Conservation (phyloP, 352 stramenopile species). For the Halophytophthora batemanensis region DNA sequence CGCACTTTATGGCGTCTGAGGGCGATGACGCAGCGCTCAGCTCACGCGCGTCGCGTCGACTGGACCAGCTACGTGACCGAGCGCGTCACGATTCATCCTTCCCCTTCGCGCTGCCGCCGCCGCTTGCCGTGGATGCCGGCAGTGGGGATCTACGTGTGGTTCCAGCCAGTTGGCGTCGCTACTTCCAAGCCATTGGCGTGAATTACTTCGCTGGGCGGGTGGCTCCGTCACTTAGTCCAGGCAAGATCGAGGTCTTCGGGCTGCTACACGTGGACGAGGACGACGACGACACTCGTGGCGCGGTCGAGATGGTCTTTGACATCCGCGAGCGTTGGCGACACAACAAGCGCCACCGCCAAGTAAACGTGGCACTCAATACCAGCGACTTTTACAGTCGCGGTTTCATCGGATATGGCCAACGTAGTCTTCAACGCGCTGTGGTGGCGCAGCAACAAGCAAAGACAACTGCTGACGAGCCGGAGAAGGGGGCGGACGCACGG, state of each 20-base stretch:
- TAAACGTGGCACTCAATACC: constrained; percentile 54
- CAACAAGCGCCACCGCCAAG: constrained; percentile 53
- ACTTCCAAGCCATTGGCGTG: constrained; percentile 53
- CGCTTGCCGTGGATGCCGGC: constrained; percentile 8
- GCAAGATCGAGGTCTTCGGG: constrained; percentile 51
- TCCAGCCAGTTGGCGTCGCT: constrained; percentile 32
- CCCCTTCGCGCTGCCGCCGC: constrained; percentile 40
- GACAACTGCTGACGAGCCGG: background rate
- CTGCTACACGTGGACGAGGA: constrained; percentile 46
- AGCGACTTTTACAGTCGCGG: constrained; percentile 65
- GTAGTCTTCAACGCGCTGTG: constrained; percentile 22
- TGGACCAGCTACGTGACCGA: constrained; percentile 28
- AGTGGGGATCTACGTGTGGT: constrained; percentile 51
- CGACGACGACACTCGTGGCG: constrained; percentile 11
- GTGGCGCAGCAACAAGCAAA: constrained; percentile 27
- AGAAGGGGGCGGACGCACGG: constrained; percentile 1
- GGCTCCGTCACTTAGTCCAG: constrained; percentile 43
- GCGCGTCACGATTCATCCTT: constrained; percentile 41
- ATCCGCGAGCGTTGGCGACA: constrained; percentile 62
- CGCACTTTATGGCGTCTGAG: constrained; percentile 28
- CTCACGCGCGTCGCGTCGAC: constrained; percentile 20
- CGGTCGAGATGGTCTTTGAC: constrained; percentile 56
- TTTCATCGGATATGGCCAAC: constrained; percentile 40
- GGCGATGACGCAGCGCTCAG: constrained; percentile 13
- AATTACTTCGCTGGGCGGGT: constrained; percentile 64